phyloP scores from a whole-genome alignment of 345 rosid species.

The Atalantia buxifolia region DNA sequence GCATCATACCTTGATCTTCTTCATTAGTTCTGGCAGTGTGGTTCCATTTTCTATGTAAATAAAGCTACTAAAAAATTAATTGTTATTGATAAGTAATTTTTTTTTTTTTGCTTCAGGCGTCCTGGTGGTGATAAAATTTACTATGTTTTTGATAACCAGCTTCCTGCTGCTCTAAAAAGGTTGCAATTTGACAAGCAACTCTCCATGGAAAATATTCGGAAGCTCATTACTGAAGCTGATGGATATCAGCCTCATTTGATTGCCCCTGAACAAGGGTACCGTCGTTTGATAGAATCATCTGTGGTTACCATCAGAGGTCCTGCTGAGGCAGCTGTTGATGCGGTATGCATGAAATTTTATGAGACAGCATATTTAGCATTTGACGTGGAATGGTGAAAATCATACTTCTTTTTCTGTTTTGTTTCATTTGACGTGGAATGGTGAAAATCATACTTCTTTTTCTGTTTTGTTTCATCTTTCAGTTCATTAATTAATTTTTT shows the following conservation, averaged over 20 bases:
- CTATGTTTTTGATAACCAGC: slow-evolving; percentile 93
- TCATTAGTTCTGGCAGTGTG: slow-evolving; percentile 3
- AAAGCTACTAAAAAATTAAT: neutral
- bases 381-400: neutral
- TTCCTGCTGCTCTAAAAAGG: slow-evolving; percentile 97
- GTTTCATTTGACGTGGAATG: slow-evolving; percentile 5
- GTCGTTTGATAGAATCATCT: slow-evolving; percentile 95
- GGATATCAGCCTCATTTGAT: slow-evolving; percentile 99
- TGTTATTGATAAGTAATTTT: slow-evolving; percentile 1
- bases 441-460: neutral
- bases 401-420: neutral
- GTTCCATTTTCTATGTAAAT: neutral
- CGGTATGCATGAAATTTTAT: slow-evolving; percentile 48
- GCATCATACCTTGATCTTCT: slow-evolving; percentile 11
- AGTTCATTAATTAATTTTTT: neutral
- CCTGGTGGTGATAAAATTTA: slow-evolving; percentile 97
- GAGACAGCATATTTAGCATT: neutral
- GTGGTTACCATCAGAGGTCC: slow-evolving; percentile 90
- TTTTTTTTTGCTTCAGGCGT: slow-evolving; percentile 52
- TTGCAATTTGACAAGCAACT: slow-evolving; percentile 98
- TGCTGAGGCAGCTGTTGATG: slow-evolving; percentile 98
- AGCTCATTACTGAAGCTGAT: slow-evolving; percentile 98
- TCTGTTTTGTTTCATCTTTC: neutral
- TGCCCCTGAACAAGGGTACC: slow-evolving; percentile 99
- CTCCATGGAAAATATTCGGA: slow-evolving; percentile 93